A percentile compares a stretch with the other conserved stretches of the same genome.
phyloP scores from a whole-genome alignment of 2,329 filamentous ascomycete species.

The Fonsecaea pugnacius region DNA sequence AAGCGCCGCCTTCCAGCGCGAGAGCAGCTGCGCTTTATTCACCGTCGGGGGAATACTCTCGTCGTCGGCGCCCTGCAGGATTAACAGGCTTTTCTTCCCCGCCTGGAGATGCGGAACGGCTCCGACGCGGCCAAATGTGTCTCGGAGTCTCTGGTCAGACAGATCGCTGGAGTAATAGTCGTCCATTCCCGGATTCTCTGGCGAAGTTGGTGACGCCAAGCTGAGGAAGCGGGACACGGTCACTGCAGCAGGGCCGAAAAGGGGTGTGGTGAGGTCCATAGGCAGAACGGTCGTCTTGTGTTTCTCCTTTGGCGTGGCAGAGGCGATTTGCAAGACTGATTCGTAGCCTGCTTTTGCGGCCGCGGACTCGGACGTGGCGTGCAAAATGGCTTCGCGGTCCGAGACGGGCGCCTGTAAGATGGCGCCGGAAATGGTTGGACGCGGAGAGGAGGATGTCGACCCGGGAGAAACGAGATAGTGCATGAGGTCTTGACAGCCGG shows the following conservation, averaged over 20 bases:
- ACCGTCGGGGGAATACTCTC: slow-evolving; percentile 22
- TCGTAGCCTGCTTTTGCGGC: slow-evolving; percentile 23
- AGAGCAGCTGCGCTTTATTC: slow-evolving; percentile 28
- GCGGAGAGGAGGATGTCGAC: slow-evolving; percentile 41
- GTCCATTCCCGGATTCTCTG: slow-evolving; percentile 69
- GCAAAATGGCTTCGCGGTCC: slow-evolving; percentile 69
- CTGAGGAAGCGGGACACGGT: slow-evolving; percentile 64
- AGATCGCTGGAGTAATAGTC: slow-evolving; percentile 87
- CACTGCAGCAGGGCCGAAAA: slow-evolving; percentile 51
- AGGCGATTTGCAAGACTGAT: slow-evolving; percentile 22
- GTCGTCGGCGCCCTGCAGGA: slow-evolving; percentile 34
- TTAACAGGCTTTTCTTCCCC: slow-evolving; percentile 21
- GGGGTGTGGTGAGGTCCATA: slow-evolving; percentile 33
- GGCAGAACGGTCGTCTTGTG: slow-evolving; percentile 34
- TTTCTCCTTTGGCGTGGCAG: slow-evolving; percentile 23
- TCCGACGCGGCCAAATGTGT: slow-evolving; percentile 64
- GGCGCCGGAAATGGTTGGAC: slow-evolving; percentile 69
- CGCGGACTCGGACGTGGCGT: slow-evolving; percentile 45
- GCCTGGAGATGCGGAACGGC: background rate
- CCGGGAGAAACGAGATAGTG: slow-evolving; percentile 59
- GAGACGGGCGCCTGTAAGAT: slow-evolving; percentile 81
- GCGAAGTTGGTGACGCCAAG: slow-evolving; percentile 57
- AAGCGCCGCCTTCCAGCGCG: slow-evolving; percentile 30
- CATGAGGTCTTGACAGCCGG: slow-evolving; percentile 70
- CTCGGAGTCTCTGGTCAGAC: slow-evolving; percentile 58